Percentiles rank a stretch among this genome's conserved stretches.
Evolutionary conservation across 805 yeast species (phyloP).

Genomic region (Starmera caribaea): DNA sequence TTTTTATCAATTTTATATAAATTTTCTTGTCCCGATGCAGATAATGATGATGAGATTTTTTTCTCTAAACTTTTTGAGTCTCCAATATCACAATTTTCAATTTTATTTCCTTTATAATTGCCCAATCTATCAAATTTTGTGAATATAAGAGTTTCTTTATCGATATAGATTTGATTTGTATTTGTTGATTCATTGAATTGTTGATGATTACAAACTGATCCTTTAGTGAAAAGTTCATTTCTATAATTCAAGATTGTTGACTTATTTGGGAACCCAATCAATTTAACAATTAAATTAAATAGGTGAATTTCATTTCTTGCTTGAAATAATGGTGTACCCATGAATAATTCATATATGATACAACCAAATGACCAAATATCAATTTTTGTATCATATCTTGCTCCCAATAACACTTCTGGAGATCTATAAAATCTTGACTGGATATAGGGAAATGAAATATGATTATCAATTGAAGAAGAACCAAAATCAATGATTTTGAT

Average conservation of each 20-base stretch:
- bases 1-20: constrained; percentile 1
- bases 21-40: constrained; percentile 7
- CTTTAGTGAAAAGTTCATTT: constrained; percentile 24
- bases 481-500: constrained; percentile 81
- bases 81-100: constrained; percentile 6
- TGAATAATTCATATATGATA: constrained; percentile 79
- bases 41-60: too few relatives aligned
- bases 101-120: constrained; percentile 9
- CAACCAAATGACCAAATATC: constrained; percentile 93
- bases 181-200: constrained; percentile 9
- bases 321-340: constrained; percentile 79
- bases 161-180: constrained; percentile 6
- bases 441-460: constrained; percentile 71
- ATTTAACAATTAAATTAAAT: constrained; percentile 58
- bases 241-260: constrained; percentile 30
- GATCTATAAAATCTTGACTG: constrained; percentile 77
- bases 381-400: constrained; percentile 66
- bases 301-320: constrained; percentile 80
- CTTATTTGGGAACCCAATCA: constrained; percentile 74
- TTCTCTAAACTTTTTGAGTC: too few relatives aligned
- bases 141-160: constrained; percentile 26
- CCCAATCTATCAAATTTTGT: constrained; percentile 24
- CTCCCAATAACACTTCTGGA: constrained; percentile 67
- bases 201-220: constrained; percentile 18
- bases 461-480: constrained; percentile 47